A percentile compares a stretch with the other conserved stretches of the same genome.
Conservation (phyloP, 805 yeast species). For the Spathaspora sp. region DNA sequence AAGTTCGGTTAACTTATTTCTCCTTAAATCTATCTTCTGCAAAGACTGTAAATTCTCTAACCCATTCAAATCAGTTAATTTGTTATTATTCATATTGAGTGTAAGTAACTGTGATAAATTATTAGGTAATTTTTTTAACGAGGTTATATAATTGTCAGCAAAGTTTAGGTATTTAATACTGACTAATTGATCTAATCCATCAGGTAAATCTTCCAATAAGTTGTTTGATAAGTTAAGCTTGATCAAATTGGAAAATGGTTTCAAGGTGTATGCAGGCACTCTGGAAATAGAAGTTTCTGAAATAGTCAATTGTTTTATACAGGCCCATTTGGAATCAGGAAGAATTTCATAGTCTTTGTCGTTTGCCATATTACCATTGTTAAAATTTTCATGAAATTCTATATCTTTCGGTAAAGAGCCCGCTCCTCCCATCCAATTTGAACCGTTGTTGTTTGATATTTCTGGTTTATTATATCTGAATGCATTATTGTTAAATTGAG, state of each 20-base stretch:
- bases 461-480: slow-evolving; percentile 22
- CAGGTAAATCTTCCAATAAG: slow-evolving; percentile 46
- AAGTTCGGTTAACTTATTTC: slow-evolving; percentile 39
- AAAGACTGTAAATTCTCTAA: slow-evolving; percentile 40
- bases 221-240: slow-evolving; percentile 57
- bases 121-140: slow-evolving; percentile 28
- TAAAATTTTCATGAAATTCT: not conserved
- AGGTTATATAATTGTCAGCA: slow-evolving; percentile 39
- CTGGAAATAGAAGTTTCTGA: slow-evolving; percentile 36
- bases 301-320: slow-evolving; percentile 38
- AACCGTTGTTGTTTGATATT: slow-evolving; percentile 19
- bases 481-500: slow-evolving; percentile 15
- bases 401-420: slow-evolving; percentile 23
- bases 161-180: slow-evolving; percentile 46
- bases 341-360: slow-evolving; percentile 18
- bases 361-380: too few species aligned
- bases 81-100: slow-evolving; percentile 50
- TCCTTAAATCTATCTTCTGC: slow-evolving; percentile 52
- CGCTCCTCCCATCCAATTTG: slow-evolving; percentile 15
- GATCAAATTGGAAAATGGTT: slow-evolving; percentile 37
- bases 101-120: slow-evolving; percentile 37
- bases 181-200: slow-evolving; percentile 47
- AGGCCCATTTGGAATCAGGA: slow-evolving; percentile 37
- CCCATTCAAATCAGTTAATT: slow-evolving; percentile 38
- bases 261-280: slow-evolving; percentile 32